These are phyloP conservation scores for Prunus mongolica DNA, from an alignment of 306 rosid species.

Conservation along the genomic window DNA sequence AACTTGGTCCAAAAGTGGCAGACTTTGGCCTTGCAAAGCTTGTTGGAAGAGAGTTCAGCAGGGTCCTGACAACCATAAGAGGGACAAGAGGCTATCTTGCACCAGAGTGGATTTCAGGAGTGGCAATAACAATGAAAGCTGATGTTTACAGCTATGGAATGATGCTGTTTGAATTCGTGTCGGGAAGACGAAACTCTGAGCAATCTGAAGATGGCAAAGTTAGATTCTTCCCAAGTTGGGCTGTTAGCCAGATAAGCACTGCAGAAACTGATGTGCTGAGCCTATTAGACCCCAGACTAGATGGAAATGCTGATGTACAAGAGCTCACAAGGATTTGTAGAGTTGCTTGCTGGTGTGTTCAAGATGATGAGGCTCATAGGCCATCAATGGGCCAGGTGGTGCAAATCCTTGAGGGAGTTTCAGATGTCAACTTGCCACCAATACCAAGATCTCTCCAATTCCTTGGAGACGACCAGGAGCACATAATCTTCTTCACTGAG, in stretches of 20 bases:
- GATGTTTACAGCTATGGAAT: constrained; percentile 92
- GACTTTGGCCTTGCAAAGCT: constrained; percentile 88
- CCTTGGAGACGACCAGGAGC: constrained; percentile 51
- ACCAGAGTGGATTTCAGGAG: constrained; percentile 88
- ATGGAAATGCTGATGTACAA: constrained; percentile 43
- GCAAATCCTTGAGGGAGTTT: constrained; percentile 69
- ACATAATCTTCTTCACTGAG: constrained; percentile 52
- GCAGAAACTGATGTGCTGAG: constrained; percentile 45
- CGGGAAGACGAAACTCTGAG: constrained; percentile 77
- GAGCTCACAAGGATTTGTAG: constrained; percentile 48
- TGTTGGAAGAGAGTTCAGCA: constrained; percentile 78
- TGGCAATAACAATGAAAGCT: constrained; percentile 77
- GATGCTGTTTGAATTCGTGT: constrained; percentile 83
- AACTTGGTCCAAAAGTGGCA: constrained; percentile 71
- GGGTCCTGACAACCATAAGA: constrained; percentile 88
- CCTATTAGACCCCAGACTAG: constrained; percentile 47
- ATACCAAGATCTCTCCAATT: constrained; percentile 53
- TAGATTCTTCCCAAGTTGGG: constrained; percentile 53
- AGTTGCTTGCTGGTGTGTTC: constrained; percentile 87
- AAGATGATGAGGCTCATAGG: constrained; percentile 65
- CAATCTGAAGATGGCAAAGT: constrained; percentile 47
- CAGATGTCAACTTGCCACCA: constrained; percentile 57
- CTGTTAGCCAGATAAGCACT: constrained; percentile 28
- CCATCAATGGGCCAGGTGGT: constrained; percentile 84
- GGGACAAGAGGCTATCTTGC: constrained; percentile 96